Evolutionary conservation across 2,329 filamentous ascomycete genomes (phyloP).

Genomic region (Escovopsis sp.): DNA sequence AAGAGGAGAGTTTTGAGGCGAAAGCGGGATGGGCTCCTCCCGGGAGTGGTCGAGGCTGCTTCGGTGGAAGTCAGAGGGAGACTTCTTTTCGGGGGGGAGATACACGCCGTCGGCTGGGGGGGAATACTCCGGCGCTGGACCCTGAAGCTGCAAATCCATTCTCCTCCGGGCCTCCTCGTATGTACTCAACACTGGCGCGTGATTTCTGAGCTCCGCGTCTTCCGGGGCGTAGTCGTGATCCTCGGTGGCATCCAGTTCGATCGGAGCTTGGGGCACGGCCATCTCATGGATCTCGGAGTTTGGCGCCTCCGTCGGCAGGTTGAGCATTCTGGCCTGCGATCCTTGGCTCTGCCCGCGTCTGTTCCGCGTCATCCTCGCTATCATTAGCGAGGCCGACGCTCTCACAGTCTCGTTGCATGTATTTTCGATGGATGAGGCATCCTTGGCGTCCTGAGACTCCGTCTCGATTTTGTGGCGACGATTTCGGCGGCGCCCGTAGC

Average conservation of each 20-base stretch:
- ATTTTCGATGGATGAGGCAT: conserved; percentile 19
- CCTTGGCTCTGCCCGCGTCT: conserved; percentile 15
- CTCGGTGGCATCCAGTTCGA: conserved; percentile 31
- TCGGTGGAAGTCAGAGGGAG: neutral
- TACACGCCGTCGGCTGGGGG: conserved; percentile 20
- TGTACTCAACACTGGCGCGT: conserved; percentile 24
- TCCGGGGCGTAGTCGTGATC: conserved; percentile 22
- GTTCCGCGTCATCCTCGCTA: conserved; percentile 26
- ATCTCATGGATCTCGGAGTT: conserved; percentile 38
- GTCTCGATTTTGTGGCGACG: conserved; percentile 8
- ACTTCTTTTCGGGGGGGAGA: conserved; percentile 17
- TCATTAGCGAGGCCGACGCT: conserved; percentile 13
- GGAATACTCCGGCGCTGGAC: conserved; percentile 32
- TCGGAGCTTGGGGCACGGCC: conserved; percentile 28
- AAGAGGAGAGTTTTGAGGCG: conserved; percentile 8
- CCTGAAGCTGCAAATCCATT: conserved; percentile 34
- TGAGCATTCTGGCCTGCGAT: conserved; percentile 9
- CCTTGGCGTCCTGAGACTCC: conserved; percentile 20
- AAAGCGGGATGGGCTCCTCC: conserved; percentile 6
- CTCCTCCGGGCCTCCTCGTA: conserved; percentile 38
- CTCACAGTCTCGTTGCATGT: conserved; percentile 10
- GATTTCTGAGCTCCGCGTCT: conserved; percentile 25
- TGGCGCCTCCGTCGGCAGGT: conserved; percentile 18
- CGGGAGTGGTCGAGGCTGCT: conserved; percentile 1
- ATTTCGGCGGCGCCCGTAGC: conserved; percentile 19